Evolutionary conservation across 1,284 basidiomycete genomes (phyloP).

Genomic region (Fomitopsis betulina): DNA sequence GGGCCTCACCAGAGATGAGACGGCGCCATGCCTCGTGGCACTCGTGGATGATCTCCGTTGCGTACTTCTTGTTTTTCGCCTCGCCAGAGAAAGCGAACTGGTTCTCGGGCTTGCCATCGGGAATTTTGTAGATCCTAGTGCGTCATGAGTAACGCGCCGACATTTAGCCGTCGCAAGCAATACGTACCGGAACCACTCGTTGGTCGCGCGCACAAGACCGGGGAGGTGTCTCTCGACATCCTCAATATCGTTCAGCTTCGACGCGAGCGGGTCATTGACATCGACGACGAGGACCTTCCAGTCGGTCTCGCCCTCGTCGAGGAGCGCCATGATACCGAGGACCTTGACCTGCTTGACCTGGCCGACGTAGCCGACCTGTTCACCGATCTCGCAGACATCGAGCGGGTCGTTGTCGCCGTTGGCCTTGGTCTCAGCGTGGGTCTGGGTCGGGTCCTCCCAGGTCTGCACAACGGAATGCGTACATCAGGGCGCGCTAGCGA

Average conservation of each 20-base stretch:
- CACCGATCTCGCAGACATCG: conserved; percentile 99
- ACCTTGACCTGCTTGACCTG: conserved; percentile 99
- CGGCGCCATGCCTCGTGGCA: conserved; percentile 99
- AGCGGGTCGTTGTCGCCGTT: conserved; percentile 99
- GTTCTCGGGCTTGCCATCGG: conserved; percentile 99
- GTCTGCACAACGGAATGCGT: conserved; percentile 54
- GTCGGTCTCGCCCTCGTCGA: conserved; percentile 98
- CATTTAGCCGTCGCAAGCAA: conserved; percentile 8
- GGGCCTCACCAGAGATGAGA: conserved; percentile 78
- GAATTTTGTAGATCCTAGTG: conserved; percentile 92
- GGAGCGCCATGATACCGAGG: conserved; percentile 98
- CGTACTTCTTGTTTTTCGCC: conserved; percentile 99
- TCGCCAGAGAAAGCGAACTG: conserved; percentile 99
- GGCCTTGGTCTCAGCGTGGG: conserved; percentile 97
- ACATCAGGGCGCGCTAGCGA: neutral
- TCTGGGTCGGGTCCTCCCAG: conserved; percentile 92
- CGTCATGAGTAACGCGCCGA: conserved; percentile 8
- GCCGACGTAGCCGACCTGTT: conserved; percentile 95
- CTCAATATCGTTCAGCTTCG: conserved; percentile 98
- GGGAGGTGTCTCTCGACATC: conserved; percentile 99
- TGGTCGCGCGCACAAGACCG: conserved; percentile 93
- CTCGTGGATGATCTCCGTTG: conserved; percentile 97
- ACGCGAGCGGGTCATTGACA: conserved; percentile 92
- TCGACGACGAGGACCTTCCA: conserved; percentile 99
- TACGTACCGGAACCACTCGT: conserved; percentile 89